A percentile compares a stretch with the other conserved stretches of the same genome.
Conservation (phyloP, 805 yeast genomes). For the Yueomyces sp. region DNA sequence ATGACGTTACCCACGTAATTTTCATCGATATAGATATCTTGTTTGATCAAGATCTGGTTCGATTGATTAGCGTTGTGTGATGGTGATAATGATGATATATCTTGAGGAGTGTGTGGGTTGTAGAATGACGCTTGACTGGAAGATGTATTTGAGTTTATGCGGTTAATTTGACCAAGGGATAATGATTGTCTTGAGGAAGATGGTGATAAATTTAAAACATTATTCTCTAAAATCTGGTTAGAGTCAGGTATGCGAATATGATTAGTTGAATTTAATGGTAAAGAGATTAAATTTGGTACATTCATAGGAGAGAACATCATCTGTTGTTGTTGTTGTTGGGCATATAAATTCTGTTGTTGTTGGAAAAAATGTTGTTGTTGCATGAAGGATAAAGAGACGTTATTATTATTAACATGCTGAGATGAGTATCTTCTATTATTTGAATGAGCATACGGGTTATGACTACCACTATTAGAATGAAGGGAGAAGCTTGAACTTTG, state of each 20-base stretch:
- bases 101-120: neutral
- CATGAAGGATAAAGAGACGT: neutral
- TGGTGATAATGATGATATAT: neutral
- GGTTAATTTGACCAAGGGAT: neutral
- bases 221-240: too few relatives aligned
- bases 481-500: neutral
- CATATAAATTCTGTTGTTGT: neutral
- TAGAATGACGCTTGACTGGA: neutral
- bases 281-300: neutral
- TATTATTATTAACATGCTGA: neutral
- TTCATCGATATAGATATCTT: conserved; percentile 65
- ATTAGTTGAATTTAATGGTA: too few relatives aligned
- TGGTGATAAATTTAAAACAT: neutral
- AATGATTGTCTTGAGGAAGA: neutral
- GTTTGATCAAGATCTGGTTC: conserved; percentile 29
- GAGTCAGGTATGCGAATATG: neutral
- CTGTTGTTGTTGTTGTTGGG: neutral
- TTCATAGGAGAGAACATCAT: neutral
- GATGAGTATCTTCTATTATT: neutral
- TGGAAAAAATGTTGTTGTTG: neutral
- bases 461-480: neutral
- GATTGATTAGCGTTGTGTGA: too few relatives aligned
- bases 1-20: conserved; percentile 72
- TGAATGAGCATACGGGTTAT: too few relatives aligned
- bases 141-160: neutral